Base-by-base conservation (phyloP, 352 stramenopile genomes). In the Thalassiosira delicatula region DNA sequence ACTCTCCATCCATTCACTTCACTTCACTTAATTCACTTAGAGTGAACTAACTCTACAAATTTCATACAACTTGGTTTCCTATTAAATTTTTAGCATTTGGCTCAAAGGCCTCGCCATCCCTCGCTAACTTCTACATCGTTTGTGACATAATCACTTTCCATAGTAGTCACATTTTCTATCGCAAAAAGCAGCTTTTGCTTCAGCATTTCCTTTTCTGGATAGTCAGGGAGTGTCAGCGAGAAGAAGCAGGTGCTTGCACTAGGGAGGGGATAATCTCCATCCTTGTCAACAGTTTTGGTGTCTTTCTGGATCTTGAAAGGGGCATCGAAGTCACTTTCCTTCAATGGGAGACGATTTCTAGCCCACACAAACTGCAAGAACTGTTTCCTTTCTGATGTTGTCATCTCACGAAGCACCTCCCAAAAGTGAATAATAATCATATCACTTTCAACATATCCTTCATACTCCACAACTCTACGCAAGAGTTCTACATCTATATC, bases 161-260 rank as follows among this genome's bases (percentile, higher is more conserved):
- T 94, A 17, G 89, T 95, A 21, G 87, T 92, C 0, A 93, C 89
- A 79, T 94, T 94, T 56, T 93, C 85, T 54, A 95, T 94, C 23
- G 92, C 92, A 83, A 92, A 94, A 14, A 94, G 53, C 9, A 95
- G 79, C 74, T 94, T 95, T 44, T 92, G 37, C 65, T 84, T 91
- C 37, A 95, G 56, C 0, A 89, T 70, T 14, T 91, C 84, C 57
- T 92, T 93, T 23, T 76, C 82, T 30, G 73, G 97, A 85, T 99
- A 99, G 44, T 93, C 79, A 17, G 97, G 97, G 25, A 99, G 78
- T 33, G 96, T 96, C 33, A 99, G 89, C 4, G 95, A 96, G 83
- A 99, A 99, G 90, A 99, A 99, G 83, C 97, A 99, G n/a, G 97
- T 99, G 77, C 98, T 97, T 27, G 97, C 95, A 73, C 98, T 96